These are phyloP conservation scores for Pisolithus sp. DNA, from an alignment of 768 basidiomycete species.

Conservation along the genomic window DNA sequence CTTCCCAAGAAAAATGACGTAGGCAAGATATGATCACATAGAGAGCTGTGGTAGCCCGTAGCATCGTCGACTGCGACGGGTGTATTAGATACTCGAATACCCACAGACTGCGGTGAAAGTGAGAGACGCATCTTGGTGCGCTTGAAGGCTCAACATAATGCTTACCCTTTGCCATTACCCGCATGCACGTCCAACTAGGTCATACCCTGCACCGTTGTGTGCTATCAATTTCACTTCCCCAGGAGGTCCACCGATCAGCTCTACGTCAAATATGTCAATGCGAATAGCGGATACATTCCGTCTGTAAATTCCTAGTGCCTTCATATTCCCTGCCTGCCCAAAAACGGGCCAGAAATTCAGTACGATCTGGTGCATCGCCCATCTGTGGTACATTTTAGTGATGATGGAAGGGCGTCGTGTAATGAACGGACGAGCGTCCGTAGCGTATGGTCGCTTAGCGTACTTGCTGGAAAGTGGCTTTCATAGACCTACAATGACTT, in stretches of 20 bases:
- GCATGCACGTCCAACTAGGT: conserved; percentile 76
- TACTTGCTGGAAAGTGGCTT: neutral
- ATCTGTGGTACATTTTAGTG: conserved; percentile 24
- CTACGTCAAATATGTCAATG: conserved; percentile 76
- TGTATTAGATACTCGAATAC: conserved; percentile 79
- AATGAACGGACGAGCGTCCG: too few species aligned
- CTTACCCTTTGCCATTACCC: conserved; percentile 54
- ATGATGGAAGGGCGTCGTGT: neutral
- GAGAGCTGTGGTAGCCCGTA: conserved; percentile 78
- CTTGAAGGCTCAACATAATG: too few species aligned
- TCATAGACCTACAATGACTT: conserved; percentile 59
- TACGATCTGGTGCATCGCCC: conserved; percentile 56
- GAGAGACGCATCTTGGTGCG: neutral
- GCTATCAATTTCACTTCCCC: conserved; percentile 74
- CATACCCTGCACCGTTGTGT: conserved; percentile 90
- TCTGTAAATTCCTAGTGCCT: conserved; percentile 68
- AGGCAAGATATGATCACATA: conserved; percentile 75
- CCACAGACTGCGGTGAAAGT: conserved; percentile 7
- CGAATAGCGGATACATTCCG: conserved; percentile 57
- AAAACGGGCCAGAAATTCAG: conserved; percentile 62
- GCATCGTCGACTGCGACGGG: conserved; percentile 87
- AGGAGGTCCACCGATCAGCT: conserved; percentile 49
- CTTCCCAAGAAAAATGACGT: conserved; percentile 64
- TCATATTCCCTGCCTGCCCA: conserved; percentile 65
- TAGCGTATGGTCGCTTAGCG: too few species aligned